Conservation (phyloP, 75 land plant genomes). For the Larix kaempferi region DNA sequence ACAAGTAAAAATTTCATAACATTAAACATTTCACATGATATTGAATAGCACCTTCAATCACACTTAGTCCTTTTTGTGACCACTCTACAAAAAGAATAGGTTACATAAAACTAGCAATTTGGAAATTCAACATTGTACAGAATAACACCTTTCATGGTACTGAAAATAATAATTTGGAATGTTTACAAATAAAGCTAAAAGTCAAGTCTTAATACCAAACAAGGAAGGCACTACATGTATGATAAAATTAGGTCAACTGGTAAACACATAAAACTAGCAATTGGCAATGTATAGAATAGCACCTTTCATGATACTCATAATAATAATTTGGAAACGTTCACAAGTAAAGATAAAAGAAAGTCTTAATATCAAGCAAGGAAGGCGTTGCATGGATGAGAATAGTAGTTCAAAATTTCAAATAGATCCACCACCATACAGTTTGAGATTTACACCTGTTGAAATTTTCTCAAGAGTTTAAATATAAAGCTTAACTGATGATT, state of each 20-base stretch:
- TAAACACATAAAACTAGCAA: not conserved
- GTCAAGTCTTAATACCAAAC: not conserved
- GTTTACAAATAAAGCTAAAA: too few relatives aligned
- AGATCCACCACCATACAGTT: not conserved
- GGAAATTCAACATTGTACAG: too few relatives aligned
- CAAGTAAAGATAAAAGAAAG: too few relatives aligned
- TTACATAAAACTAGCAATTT: not conserved
- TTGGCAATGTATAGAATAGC: too few relatives aligned
- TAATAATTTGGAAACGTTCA: too few relatives aligned
- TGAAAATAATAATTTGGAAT: too few relatives aligned
- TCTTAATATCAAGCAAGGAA: not conserved
- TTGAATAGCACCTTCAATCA: not conserved
- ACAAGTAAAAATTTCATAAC: too few relatives aligned
- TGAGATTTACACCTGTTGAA: not conserved
- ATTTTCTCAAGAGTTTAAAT: too few relatives aligned
- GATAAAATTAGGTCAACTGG: not conserved
- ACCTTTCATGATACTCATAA: too few relatives aligned
- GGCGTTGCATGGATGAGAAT: not conserved
- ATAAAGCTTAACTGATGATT: too few relatives aligned
- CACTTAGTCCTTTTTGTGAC: not conserved
- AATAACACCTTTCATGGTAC: too few relatives aligned
- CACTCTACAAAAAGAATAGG: not conserved
- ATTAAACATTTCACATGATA: not conserved
- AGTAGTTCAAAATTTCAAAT: not conserved
- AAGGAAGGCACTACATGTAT: not conserved